Percentiles rank a stretch among this genome's conserved stretches.
Evolutionary conservation across 2,329 filamentous ascomycete genomes (phyloP).

Genomic region (Cladosporium sp.): DNA sequence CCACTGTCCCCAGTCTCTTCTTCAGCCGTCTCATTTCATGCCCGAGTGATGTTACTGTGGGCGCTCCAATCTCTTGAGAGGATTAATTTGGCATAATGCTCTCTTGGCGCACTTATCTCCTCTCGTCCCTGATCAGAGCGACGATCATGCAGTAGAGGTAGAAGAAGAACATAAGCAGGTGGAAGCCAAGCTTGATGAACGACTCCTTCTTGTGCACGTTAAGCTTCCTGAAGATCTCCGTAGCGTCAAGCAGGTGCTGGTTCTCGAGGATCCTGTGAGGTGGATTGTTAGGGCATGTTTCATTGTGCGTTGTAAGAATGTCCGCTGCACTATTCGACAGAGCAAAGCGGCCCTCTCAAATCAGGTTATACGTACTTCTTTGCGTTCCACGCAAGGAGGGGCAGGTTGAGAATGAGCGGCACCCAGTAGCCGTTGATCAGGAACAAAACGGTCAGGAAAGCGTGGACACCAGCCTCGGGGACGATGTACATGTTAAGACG

Average conservation of each 20-base stretch:
- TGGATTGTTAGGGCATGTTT: constrained; percentile 37
- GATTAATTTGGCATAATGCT: neutral
- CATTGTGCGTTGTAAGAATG: neutral
- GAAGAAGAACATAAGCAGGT: constrained; percentile 99
- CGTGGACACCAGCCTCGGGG: constrained; percentile 96
- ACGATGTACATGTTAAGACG: constrained; percentile 99
- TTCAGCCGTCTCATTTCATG: neutral
- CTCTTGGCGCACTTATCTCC: constrained; percentile 28
- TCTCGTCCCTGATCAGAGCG: constrained; percentile 91
- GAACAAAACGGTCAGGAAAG: constrained; percentile 92
- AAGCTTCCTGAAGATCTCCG: constrained; percentile 98
- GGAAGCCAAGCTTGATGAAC: constrained; percentile 98
- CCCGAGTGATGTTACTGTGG: neutral
- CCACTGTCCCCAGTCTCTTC: neutral
- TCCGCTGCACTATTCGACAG: neutral
- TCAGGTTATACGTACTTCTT: constrained; percentile 81
- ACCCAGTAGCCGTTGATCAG: constrained; percentile 99
- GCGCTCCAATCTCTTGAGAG: neutral
- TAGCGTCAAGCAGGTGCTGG: constrained; percentile 93
- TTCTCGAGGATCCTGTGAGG: constrained; percentile 84
- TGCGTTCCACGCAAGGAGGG: constrained; percentile 86
- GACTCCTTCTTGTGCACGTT: constrained; percentile 99
- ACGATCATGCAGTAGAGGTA: constrained; percentile 73
- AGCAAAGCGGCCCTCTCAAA: neutral
- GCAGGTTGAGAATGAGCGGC: constrained; percentile 86